Evolutionary conservation across 176 grass and related monocot species (phyloP), one percentile per base, ranked within the genome.

Genomic region (Oryza officinalis): DNA sequence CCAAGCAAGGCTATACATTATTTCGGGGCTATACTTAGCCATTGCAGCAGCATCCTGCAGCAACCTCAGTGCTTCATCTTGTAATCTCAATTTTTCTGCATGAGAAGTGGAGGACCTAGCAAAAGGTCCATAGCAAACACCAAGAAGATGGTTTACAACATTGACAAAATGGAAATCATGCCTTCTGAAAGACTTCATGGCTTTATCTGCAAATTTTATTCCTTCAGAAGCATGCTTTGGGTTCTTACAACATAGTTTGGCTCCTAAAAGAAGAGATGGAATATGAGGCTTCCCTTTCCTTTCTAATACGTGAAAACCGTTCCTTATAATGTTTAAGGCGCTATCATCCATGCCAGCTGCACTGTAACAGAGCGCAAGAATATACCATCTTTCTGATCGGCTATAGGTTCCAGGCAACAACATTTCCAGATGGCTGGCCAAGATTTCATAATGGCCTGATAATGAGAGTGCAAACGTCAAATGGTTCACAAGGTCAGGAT

Each of bases 301-400:
- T 69, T 99, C 80, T 75, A 90, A 90, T 76, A 93, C 86, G 63
- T 71, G 72, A 70, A 86, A 81, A 54, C 85, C 88, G 22, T 87
- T 99, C 70, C 83, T 93, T 85, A 99, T 86, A 79, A 99, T 86
- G 82, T 96, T 94, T 76, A 99, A 78, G 65, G 96, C 93, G 89
- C 87, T 91, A 76, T 90, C 89, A 84, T 99, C 94, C 78, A 94
- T 86, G 76, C 89, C 87, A 46, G 76, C 30, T 45, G 93, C 91
- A 86, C 90, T 87, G 64, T 91, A 96, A 92, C 96, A 96, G 83
- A 99, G 89, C 49, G 96, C 91, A 40, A 99, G 93, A 83, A 96
- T 65, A 84, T 94, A 98, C 93, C 96, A 98, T 90, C 96, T 98
- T 71, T 96, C 91, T 65, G 84, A 85, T 88, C 89, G 88, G 80